phyloP scores from a whole-genome alignment of 2,329 filamentous ascomycete species.

The Colletotrichum sp. region DNA sequence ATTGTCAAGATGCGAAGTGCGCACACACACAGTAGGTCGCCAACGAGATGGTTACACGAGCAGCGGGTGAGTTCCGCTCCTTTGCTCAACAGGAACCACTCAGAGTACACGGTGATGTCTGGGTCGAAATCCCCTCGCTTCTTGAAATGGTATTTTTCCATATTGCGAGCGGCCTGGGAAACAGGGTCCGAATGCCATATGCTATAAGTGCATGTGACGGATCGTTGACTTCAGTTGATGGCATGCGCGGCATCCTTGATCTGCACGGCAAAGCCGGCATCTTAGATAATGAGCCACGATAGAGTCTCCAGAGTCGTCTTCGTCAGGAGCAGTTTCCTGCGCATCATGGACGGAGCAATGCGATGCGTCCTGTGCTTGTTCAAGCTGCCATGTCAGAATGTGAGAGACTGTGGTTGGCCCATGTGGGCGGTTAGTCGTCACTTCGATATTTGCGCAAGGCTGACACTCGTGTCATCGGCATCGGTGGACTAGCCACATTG shows the following conservation, averaged over 20 bases:
- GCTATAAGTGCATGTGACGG: background rate
- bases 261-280: background rate
- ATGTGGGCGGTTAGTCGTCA: background rate
- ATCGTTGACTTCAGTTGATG: background rate
- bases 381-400: background rate
- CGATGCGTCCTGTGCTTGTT: background rate
- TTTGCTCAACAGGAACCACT: background rate
- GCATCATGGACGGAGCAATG: background rate
- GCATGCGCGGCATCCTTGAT: background rate
- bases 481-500: background rate
- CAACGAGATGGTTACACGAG: background rate
- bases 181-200: background rate
- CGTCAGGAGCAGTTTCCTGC: background rate
- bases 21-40: background rate
- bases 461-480: background rate
- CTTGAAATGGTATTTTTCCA: background rate
- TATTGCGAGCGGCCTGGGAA: background rate
- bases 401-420: background rate
- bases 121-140: background rate
- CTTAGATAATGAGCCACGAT: background rate
- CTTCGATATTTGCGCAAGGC: background rate
- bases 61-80: background rate
- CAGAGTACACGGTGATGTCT: background rate
- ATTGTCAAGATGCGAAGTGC: background rate
- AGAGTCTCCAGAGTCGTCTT: background rate